phyloP scores from a whole-genome alignment of 140 eudicot species.

The Erigeron philadelphicus region DNA sequence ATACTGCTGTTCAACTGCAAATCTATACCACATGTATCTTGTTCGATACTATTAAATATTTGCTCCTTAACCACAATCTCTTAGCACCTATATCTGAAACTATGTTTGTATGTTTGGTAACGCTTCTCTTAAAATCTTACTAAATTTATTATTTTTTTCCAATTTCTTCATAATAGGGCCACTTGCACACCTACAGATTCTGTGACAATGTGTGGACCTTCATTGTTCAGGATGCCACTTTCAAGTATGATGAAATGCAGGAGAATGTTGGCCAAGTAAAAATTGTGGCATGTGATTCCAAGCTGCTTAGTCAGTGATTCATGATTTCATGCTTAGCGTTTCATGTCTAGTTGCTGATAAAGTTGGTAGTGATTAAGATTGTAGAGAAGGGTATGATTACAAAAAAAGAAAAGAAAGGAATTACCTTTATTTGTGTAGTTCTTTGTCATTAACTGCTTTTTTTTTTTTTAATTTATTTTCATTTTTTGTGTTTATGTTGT shows the following conservation, averaged over 20 bases:
- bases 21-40: background rate
- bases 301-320: constrained; percentile 75
- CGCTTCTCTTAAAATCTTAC: background rate
- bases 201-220: constrained; percentile 97
- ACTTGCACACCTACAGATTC: constrained; percentile 93
- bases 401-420: constrained; percentile 1
- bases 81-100: background rate
- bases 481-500: constrained; percentile 21
- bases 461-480: background rate
- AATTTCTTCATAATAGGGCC: constrained; percentile 50
- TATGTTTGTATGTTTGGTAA: constrained; percentile 9
- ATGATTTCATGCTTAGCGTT: constrained; percentile 20
- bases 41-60: background rate
- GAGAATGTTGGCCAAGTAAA: constrained; percentile 74
- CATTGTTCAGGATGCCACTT: constrained; percentile 71
- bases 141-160: background rate
- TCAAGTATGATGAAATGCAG: constrained; percentile 70
- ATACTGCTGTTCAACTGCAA: background rate
- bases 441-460: constrained; percentile 10
- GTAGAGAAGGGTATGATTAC: constrained; percentile 28
- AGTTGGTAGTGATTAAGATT: constrained; percentile 19
- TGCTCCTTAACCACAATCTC: background rate
- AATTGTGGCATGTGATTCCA: constrained; percentile 95
- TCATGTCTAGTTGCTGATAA: constrained; percentile 29
- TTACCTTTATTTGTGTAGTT: constrained; percentile 24